A percentile compares a stretch with the other conserved stretches of the same genome.
phyloP scores from a whole-genome alignment of 495 filamentous ascomycete genomes.

The Aspergillus funiculosus region DNA sequence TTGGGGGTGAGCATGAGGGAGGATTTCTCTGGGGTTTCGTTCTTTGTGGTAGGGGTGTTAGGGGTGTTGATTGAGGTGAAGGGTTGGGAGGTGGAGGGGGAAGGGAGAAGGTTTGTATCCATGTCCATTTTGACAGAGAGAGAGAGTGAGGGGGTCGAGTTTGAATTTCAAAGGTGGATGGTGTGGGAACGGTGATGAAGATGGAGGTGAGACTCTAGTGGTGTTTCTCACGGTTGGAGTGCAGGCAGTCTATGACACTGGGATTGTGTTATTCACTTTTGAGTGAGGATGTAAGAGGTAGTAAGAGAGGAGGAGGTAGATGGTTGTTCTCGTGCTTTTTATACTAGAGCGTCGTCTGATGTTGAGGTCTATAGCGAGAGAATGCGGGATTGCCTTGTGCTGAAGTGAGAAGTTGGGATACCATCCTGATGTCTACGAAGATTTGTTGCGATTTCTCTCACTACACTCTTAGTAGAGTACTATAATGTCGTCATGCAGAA shows the following conservation, averaged over 20 bases:
- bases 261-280: background rate
- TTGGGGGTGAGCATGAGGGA: too few species aligned
- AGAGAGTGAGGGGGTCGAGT: background rate
- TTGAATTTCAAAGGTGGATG: too few species aligned
- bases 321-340: background rate
- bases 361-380: too few species aligned
- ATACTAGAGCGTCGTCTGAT: too few species aligned
- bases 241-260: background rate
- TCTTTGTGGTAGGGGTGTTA: too few species aligned
- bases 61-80: slow-evolving; percentile 7
- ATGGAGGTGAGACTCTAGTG: background rate
- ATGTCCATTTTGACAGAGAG: too few species aligned
- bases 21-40: too few species aligned
- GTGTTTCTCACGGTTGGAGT: background rate
- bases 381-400: too few species aligned
- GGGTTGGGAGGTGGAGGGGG: background rate
- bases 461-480: too few species aligned
- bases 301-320: background rate
- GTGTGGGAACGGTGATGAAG: background rate
- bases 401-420: too few species aligned
- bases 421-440: too few species aligned
- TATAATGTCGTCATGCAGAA: background rate
- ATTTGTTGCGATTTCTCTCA: too few species aligned
- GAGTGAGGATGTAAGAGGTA: background rate
- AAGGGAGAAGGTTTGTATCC: background rate